These are phyloP conservation scores for Hygrophoropsis aurantiaca DNA, from an alignment of 768 basidiomycete genomes.

Conservation along the genomic window DNA sequence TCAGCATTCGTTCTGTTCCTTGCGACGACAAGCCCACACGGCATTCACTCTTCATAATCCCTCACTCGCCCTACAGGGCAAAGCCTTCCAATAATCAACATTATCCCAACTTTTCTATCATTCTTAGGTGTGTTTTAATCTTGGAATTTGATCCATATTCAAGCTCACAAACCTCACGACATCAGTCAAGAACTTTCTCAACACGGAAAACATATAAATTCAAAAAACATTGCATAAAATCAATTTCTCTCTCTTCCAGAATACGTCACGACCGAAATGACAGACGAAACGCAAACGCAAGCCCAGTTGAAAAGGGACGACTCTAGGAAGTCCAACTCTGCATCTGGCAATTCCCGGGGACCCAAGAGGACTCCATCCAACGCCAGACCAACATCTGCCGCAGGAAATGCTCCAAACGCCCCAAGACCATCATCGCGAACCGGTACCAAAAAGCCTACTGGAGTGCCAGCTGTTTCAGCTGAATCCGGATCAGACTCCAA, in stretches of 20 bases:
- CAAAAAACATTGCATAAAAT: constrained; percentile 40
- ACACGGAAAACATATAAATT: constrained; percentile 55
- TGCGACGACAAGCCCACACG: constrained; percentile 43
- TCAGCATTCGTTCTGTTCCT: constrained; percentile 25
- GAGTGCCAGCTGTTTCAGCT: constrained; percentile 35
- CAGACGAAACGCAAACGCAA: constrained; percentile 68
- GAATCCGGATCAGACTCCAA: constrained; percentile 78
- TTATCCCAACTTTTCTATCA: constrained; percentile 39
- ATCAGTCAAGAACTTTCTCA: constrained; percentile 20
- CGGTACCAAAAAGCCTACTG: constrained; percentile 58
- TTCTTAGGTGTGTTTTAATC: constrained; percentile 39
- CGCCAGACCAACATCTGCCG: constrained; percentile 40
- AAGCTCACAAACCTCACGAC: constrained; percentile 15
- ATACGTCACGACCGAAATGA: constrained; percentile 83
- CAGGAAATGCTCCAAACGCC: constrained; percentile 43
- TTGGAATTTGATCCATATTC: constrained; percentile 4
- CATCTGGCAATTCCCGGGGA: constrained; percentile 50
- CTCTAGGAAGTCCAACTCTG: constrained; percentile 51
- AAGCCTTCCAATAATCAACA: constrained; percentile 55
- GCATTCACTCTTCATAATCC: constrained; percentile 54
- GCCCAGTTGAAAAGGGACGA: constrained; percentile 67
- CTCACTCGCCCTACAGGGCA: constrained; percentile 93
- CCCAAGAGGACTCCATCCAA: constrained; percentile 58
- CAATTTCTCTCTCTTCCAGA: constrained; percentile 34
- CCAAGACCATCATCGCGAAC: constrained; percentile 63